Percentiles rank a stretch among this genome's conserved stretches.
Conservation (phyloP, 1,139 yeast genomes). For the Suzukiozyma palmioleophila region DNA sequence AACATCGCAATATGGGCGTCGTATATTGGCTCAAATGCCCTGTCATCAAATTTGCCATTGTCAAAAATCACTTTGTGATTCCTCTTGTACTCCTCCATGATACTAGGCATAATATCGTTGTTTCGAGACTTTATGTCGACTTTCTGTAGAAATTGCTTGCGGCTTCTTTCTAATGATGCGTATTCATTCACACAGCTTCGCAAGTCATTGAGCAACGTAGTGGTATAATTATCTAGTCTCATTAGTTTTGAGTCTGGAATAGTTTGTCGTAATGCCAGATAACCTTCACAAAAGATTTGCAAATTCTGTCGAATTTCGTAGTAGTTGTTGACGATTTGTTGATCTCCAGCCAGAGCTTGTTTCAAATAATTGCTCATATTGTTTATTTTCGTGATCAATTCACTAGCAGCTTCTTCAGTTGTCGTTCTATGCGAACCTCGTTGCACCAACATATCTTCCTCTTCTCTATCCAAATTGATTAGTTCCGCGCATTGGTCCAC, state of each 20-base stretch:
- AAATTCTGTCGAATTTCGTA: slow-evolving; percentile 39
- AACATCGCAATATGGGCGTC: slow-evolving; percentile 37
- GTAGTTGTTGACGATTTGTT: slow-evolving; percentile 41
- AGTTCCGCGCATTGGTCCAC: slow-evolving; percentile 43
- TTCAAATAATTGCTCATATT: slow-evolving; percentile 46
- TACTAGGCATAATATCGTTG: slow-evolving; percentile 47
- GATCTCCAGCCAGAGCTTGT: slow-evolving; percentile 65
- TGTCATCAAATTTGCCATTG: slow-evolving; percentile 20
- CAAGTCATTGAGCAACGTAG: slow-evolving; percentile 35
- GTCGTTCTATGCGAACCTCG: slow-evolving; percentile 42
- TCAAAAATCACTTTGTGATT: slow-evolving; percentile 15
- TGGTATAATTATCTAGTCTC: slow-evolving; percentile 37
- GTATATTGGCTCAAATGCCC: slow-evolving; percentile 29
- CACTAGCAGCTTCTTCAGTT: slow-evolving; percentile 35
- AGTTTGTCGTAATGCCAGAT: slow-evolving; percentile 33
- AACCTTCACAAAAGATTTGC: slow-evolving; percentile 41
- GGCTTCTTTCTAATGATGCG: slow-evolving; percentile 21
- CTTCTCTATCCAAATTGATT: slow-evolving; percentile 48
- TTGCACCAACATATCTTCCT: slow-evolving; percentile 48
- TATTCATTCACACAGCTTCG: slow-evolving; percentile 32
- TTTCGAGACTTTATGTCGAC: slow-evolving; percentile 44
- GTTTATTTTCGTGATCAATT: slow-evolving; percentile 33
- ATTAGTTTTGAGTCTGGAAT: slow-evolving; percentile 49
- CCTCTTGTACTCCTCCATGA: slow-evolving; percentile 43
- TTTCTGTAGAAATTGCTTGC: slow-evolving; percentile 37